Conservation (phyloP, 352 stramenopile species). For the Globisporangium polare region DNA sequence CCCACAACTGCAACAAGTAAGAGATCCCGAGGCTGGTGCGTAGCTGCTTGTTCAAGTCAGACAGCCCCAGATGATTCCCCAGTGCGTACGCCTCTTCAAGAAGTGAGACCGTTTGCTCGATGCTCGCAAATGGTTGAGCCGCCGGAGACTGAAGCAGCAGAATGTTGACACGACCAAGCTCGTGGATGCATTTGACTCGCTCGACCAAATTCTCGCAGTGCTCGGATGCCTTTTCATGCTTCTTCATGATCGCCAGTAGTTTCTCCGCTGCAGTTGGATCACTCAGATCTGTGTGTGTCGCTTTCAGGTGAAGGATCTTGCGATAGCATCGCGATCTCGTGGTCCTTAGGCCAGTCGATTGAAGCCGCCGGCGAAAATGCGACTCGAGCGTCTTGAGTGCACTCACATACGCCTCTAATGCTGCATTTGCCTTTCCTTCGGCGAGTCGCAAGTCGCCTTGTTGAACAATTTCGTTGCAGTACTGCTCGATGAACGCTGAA, state of each 20-base stretch:
- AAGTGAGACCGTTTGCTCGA: constrained; percentile 23
- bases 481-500: constrained; percentile 31
- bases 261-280: constrained; percentile 25
- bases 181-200: constrained; percentile 39
- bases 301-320: constrained; percentile 38
- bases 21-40: constrained; percentile 38
- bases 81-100: constrained; percentile 43
- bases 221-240: constrained; percentile 37
- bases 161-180: constrained; percentile 38
- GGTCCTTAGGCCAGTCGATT: constrained; percentile 7
- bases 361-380: background rate
- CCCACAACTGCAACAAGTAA: constrained; percentile 38
- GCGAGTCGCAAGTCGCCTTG: constrained; percentile 26
- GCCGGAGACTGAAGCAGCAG: constrained; percentile 35
- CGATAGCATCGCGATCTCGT: constrained; percentile 41
- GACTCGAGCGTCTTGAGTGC: constrained; percentile 11
- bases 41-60: constrained; percentile 43
- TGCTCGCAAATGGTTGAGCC: constrained; percentile 31
- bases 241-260: constrained; percentile 39
- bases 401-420: constrained; percentile 14
- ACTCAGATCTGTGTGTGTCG: constrained; percentile 17
- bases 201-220: constrained; percentile 39
- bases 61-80: constrained; percentile 38
- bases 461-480: constrained; percentile 45
- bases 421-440: constrained; percentile 22